Evolutionary conservation across 805 yeast genomes (phyloP), one percentile per base, ranked within the genome.

Genomic region (Dipodascus albidus): DNA sequence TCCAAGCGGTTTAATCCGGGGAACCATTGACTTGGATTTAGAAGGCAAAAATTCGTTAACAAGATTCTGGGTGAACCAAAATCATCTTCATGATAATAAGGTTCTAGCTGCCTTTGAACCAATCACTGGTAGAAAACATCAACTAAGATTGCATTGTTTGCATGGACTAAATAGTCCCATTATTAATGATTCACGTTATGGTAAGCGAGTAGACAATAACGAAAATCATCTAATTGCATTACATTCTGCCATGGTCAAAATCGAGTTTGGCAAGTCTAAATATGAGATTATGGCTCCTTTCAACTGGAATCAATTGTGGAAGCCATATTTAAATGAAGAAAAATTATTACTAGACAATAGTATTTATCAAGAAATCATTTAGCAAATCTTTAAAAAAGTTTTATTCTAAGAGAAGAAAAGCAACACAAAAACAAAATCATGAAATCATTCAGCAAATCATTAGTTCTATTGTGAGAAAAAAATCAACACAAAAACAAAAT

Each of bases 91-190:
- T 8, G 27, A 38, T 1, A 20, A 27, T 14, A 27, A 19, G 9
- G 54, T 57, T 11, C 20, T 57, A 33, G 58, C 54, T 33, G 21
- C 21, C 2, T 57, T 55, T 48, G 47, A 52, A 19, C 57, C 54
- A 3, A n/a, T 54, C 8, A 58, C 61, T 1, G 61, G 61, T 3
- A 49, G 61, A 9, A 58, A 58, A 35, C 58, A 57, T 23, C 61
- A 58, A 47, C 47, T 58, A 6, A 44, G 61, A 23, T 22, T 35
- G 24, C 60, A 58, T 50, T 24, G 55, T 1, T 23, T 49, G n/a
- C 48, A 49, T 24, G 57, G 50, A n/a, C 47, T 58, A 11, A 50
- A 52, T 9, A 20, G 47, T 6, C 55, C 55, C 3, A 56, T 58
- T 19, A 38, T 56, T 2, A 56, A 58, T 3, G 60, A 57, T 35